A percentile compares a stretch with the other conserved stretches of the same genome.
Evolutionary conservation across 1,139 yeast genomes (phyloP).

Genomic region (Spathaspora sp.): DNA sequence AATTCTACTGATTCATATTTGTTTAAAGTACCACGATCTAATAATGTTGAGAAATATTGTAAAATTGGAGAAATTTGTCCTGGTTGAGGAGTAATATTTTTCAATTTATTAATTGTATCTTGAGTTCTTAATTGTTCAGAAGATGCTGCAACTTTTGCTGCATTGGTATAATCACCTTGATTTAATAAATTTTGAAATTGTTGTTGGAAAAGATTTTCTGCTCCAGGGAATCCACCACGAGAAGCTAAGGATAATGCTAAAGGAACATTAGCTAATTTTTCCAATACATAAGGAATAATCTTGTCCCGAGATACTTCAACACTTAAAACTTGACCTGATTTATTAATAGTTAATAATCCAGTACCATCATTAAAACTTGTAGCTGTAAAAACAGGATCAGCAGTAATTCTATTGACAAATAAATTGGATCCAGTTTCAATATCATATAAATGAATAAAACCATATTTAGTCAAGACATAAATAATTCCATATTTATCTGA

Average conservation of each 20-base stretch:
- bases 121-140: conserved; percentile 93
- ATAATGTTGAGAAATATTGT: conserved; percentile 86
- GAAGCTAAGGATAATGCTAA: conserved; percentile 88
- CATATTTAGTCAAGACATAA: conserved; percentile 90
- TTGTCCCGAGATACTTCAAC: conserved; percentile 86
- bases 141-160: conserved; percentile 97
- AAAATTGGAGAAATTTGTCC: conserved; percentile 94
- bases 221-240: conserved; percentile 97
- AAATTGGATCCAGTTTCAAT: conserved; percentile 89
- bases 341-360: conserved; percentile 92
- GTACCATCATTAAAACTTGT: conserved; percentile 68
- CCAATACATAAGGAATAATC: conserved; percentile 86
- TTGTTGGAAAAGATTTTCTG: conserved; percentile 86
- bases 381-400: conserved; percentile 94
- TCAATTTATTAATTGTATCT: conserved; percentile 90
- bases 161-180: conserved; percentile 85
- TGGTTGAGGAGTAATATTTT: conserved; percentile 89
- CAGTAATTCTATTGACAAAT: conserved; percentile 94
- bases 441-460: conserved; percentile 94
- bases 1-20: conserved; percentile 92
- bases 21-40: conserved; percentile 92
- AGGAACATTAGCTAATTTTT: conserved; percentile 81
- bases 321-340: conserved; percentile 91
- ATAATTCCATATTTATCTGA: conserved; percentile 83
- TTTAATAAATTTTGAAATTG: conserved; percentile 85